Evolutionary conservation across 768 basidiomycete genomes (phyloP).

Genomic region (Hericium erinaceus): DNA sequence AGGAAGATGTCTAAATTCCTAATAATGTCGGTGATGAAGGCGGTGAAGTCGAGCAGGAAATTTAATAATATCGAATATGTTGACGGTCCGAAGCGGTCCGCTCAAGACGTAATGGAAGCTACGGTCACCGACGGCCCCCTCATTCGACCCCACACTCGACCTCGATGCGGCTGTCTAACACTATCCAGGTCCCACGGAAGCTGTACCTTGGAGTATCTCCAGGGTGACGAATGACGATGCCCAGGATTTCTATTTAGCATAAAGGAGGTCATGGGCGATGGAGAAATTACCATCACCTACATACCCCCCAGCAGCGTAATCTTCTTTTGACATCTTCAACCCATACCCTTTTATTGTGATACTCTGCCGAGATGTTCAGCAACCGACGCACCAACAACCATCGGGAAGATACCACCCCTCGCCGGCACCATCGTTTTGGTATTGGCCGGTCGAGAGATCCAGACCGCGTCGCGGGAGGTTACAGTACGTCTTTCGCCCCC

Average conservation of each 20-base stretch:
- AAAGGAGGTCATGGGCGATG: background rate
- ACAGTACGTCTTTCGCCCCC: constrained; percentile 27
- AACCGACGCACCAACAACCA: background rate
- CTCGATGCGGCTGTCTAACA: background rate
- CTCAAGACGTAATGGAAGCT: background rate
- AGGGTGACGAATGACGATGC: background rate
- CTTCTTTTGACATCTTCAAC: background rate
- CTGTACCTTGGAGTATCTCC: background rate
- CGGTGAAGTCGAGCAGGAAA: background rate
- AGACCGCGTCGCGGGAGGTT: constrained; percentile 39
- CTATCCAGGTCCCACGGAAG: background rate
- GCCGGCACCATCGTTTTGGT: constrained; percentile 1
- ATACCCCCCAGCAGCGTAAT: background rate
- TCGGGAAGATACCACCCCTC: constrained; percentile 1
- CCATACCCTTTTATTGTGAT: background rate
- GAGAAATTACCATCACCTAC: background rate
- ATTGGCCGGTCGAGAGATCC: constrained; percentile 22
- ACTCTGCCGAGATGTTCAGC: constrained; percentile 6
- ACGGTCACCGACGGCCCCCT: background rate
- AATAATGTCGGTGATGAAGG: background rate
- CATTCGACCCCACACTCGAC: background rate
- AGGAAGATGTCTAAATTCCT: too few species aligned
- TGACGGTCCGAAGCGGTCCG: background rate
- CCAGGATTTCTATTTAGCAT: background rate
- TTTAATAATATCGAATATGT: background rate